phyloP scores from a whole-genome alignment of 345 rosid species.

The Lepidium didymum region DNA sequence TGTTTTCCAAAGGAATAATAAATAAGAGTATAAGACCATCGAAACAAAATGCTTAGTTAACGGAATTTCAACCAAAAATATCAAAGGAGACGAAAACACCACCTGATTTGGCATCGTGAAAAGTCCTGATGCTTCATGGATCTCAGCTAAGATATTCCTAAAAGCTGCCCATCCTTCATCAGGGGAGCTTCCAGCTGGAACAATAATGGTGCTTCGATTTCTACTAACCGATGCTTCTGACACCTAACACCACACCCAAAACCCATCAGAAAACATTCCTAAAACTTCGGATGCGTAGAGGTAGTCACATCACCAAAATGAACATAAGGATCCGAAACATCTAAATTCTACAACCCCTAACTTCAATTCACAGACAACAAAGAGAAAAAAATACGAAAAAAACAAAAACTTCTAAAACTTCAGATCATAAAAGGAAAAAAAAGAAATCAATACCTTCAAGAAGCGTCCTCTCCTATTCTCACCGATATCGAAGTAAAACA shows the following conservation, averaged over 20 bases:
- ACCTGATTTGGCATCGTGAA: conserved; percentile 77
- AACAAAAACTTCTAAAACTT: background rate
- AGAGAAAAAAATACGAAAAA: background rate
- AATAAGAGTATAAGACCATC: conserved; percentile 20
- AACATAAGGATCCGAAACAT: background rate
- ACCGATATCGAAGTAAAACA: conserved; percentile 94
- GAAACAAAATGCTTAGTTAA: background rate
- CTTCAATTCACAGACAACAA: background rate
- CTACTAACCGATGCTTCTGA: conserved; percentile 96
- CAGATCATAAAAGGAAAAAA: background rate
- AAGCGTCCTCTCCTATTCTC: conserved; percentile 95
- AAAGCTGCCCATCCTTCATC: conserved; percentile 99
- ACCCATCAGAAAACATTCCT: conserved; percentile 4
- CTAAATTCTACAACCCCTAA: background rate
- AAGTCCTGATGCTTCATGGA: conserved; percentile 75
- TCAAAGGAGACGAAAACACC: background rate
- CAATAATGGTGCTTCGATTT: conserved; percentile 91
- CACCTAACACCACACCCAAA: conserved; percentile 39
- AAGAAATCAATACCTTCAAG: conserved; percentile 52
- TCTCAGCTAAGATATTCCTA: conserved; percentile 85
- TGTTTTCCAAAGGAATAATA: conserved; percentile 24
- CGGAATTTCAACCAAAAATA: background rate
- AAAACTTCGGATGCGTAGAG: background rate
- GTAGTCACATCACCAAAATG: background rate
- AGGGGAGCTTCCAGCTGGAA: conserved; percentile 79